Conservation (phyloP, 352 stramenopile species). For the Globisporangium ultimum region DNA sequence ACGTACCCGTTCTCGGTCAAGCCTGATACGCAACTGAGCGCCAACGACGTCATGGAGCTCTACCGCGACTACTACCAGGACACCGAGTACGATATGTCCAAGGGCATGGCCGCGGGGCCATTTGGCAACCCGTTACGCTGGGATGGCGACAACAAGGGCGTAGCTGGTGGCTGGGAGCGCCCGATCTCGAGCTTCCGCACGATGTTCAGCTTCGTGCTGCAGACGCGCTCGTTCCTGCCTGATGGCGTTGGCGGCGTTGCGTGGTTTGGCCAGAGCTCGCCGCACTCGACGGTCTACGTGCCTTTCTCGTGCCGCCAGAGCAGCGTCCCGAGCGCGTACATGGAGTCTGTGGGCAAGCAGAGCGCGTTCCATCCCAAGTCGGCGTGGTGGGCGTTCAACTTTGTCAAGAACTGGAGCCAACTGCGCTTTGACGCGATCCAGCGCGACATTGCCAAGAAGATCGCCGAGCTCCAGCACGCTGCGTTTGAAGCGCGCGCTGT, state of each 20-base stretch:
- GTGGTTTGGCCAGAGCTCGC: conserved; percentile 53
- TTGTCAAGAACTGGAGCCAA: conserved; percentile 75
- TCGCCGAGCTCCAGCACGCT: conserved; percentile 28
- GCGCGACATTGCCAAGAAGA: conserved; percentile 31
- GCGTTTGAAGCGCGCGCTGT: conserved; percentile 24
- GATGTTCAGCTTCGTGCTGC: conserved; percentile 65
- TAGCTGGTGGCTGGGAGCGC: conserved; percentile 68
- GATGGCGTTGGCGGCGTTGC: conserved; percentile 37
- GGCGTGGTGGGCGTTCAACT: conserved; percentile 71
- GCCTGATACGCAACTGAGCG: conserved; percentile 55
- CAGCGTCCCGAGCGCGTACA: conserved; percentile 38
- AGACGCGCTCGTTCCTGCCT: conserved; percentile 24
- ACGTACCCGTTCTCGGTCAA: conserved; percentile 90
- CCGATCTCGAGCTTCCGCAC: conserved; percentile 89
- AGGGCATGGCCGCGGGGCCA: conserved; percentile 72
- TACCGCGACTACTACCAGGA: conserved; percentile 86
- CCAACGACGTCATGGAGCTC: conserved; percentile 64
- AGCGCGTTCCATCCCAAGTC: conserved; percentile 45
- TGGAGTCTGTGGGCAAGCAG: conserved; percentile 39
- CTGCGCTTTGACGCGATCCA: conserved; percentile 57
- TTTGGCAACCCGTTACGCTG: conserved; percentile 85
- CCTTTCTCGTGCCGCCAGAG: conserved; percentile 45
- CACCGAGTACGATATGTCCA: conserved; percentile 74
- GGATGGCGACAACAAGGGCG: conserved; percentile 38
- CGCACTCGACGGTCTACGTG: conserved; percentile 51